These are phyloP conservation scores for Begonia masoniana DNA, from an alignment of 306 rosid genomes.

Conservation along the genomic window DNA sequence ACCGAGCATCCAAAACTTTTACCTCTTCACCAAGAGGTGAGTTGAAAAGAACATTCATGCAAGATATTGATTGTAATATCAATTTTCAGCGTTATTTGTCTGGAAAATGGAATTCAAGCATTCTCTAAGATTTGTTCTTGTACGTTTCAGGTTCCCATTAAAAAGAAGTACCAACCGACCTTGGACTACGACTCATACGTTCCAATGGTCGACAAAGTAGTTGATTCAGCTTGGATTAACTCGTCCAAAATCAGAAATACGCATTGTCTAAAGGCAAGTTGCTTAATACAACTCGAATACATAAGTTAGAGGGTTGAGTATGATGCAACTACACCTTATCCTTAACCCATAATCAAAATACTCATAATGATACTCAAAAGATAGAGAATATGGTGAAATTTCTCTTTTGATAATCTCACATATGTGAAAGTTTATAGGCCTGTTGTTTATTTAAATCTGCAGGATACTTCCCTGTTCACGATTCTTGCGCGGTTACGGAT, in stretches of 20 bases:
- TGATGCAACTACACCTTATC: too few species aligned
- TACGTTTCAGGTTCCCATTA: constrained; percentile 18
- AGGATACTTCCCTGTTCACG: constrained; percentile 17
- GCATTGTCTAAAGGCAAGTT: constrained; percentile 34
- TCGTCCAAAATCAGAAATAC: constrained; percentile 18
- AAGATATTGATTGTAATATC: not conserved
- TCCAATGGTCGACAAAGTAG: constrained; percentile 40
- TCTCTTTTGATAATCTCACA: not conserved
- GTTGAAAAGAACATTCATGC: constrained; percentile 13
- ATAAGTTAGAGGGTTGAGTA: too few species aligned
- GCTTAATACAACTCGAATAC: not conserved
- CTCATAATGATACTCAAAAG: too few species aligned
- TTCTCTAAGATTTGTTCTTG: not conserved
- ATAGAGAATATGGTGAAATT: not conserved
- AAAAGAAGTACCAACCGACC: constrained; percentile 14
- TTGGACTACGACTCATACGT: constrained; percentile 16
- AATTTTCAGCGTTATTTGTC: not conserved
- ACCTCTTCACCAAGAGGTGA: constrained; percentile 27
- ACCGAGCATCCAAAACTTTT: constrained; percentile 8
- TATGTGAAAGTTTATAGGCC: not conserved
- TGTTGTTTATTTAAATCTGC: constrained; percentile 10
- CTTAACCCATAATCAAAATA: too few species aligned
- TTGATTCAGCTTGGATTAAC: constrained; percentile 40
- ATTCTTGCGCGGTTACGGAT: constrained; percentile 31
- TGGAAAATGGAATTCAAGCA: not conserved